These are phyloP conservation scores for Annulohypoxylon nitens DNA, from an alignment of 495 filamentous ascomycete species.

Conservation along the genomic window DNA sequence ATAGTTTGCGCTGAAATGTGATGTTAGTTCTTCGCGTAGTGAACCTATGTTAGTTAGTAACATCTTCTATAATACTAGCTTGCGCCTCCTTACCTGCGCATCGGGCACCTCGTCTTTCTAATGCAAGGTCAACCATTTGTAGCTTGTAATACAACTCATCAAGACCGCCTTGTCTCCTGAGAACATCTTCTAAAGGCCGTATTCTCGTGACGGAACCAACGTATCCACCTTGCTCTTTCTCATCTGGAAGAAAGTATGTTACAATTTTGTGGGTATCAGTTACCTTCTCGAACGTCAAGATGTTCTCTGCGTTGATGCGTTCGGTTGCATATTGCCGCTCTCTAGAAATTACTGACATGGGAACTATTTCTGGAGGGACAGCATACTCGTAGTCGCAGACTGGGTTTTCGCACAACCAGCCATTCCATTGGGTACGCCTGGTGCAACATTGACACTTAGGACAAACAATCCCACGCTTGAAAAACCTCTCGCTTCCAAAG, in stretches of 20 bases:
- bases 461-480: constrained; percentile 75
- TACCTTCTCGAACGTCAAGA: neutral
- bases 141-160: constrained; percentile 73
- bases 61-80: neutral
- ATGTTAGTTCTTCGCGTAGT: constrained; percentile 65
- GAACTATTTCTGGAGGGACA: constrained; percentile 58
- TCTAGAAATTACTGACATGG: neutral
- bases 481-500: constrained; percentile 55
- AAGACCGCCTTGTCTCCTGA: constrained; percentile 65
- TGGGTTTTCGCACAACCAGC: constrained; percentile 71
- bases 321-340: neutral
- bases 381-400: constrained; percentile 63
- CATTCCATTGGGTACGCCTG: constrained; percentile 70
- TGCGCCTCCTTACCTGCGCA: constrained; percentile 46
- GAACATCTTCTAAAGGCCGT: constrained; percentile 65
- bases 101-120: constrained; percentile 67
- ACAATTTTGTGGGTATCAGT: constrained; percentile 15
- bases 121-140: constrained; percentile 68
- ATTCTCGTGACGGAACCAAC: constrained; percentile 75
- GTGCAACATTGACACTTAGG: constrained; percentile 75
- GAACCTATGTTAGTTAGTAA: constrained; percentile 45
- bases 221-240: constrained; percentile 15
- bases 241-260: constrained; percentile 56
- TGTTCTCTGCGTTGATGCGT: neutral
- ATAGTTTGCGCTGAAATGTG: constrained; percentile 80